Evolutionary conservation across 495 filamentous ascomycete genomes (phyloP).

Genomic region (Penicillium samsonianum): DNA sequence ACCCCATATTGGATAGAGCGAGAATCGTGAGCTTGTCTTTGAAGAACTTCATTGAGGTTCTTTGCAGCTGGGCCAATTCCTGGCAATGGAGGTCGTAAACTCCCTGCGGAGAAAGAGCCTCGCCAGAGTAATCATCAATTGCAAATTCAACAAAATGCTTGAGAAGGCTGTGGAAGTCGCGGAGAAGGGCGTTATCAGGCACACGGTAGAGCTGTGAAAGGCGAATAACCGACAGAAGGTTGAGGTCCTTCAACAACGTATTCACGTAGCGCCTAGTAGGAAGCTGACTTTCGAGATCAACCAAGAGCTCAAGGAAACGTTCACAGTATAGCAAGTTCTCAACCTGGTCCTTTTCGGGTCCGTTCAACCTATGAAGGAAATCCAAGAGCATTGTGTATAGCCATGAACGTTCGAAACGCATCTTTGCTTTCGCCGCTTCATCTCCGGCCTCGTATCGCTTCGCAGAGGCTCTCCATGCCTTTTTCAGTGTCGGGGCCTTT

Average conservation of each 20-base stretch:
- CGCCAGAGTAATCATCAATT: slow-evolving; percentile 87
- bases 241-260: slow-evolving; percentile 84
- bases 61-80: slow-evolving; percentile 75
- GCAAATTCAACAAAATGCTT: slow-evolving; percentile 85
- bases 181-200: slow-evolving; percentile 72
- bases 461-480: slow-evolving; percentile 84
- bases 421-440: slow-evolving; percentile 70
- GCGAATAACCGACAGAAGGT: slow-evolving; percentile 78
- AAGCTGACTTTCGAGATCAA: slow-evolving; percentile 89
- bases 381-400: slow-evolving; percentile 83
- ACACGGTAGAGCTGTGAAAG: slow-evolving; percentile 77
- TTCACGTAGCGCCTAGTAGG: slow-evolving; percentile 95
- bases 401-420: slow-evolving; percentile 93
- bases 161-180: slow-evolving; percentile 77
- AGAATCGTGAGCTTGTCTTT: slow-evolving; percentile 88
- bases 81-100: slow-evolving; percentile 79
- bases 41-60: slow-evolving; percentile 78
- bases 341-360: slow-evolving; percentile 44
- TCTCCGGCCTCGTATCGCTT: slow-evolving; percentile 90
- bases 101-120: slow-evolving; percentile 67
- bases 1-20: slow-evolving; percentile 88
- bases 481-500: slow-evolving; percentile 68
- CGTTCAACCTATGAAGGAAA: slow-evolving; percentile 75
- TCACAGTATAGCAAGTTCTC: slow-evolving; percentile 86
- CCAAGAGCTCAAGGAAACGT: slow-evolving; percentile 85